Base-by-base conservation (phyloP, 176 grass and related monocot species). In the Saccharum spontaneum region DNA sequence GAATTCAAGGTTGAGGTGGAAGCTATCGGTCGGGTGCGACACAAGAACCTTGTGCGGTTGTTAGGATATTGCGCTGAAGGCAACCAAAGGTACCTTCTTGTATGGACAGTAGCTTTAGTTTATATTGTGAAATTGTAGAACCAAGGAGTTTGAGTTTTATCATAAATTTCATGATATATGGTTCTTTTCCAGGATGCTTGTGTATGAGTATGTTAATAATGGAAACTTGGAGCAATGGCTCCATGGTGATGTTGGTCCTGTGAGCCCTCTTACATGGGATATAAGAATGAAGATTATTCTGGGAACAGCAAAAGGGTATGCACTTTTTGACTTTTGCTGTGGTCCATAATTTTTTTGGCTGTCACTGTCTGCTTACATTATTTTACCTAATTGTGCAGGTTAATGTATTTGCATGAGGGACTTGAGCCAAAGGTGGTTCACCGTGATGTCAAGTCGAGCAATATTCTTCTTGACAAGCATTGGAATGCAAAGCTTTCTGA, bases 1-100 rank as follows among this genome's bases (percentile, higher is more conserved):
- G 97, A 99, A 91, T 99, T 99, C 85, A 99, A 96, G 85, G 93
- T 95, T 69, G 97, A 99, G 86, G 97, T 99, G 12, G 97, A 99
- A 88, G 91, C 97, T 50, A 99, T 99, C 57, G 97, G 97, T 18
- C 88, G 97, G 30, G 97, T 94, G 83, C 91, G 97, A 39, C 97
- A 99, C 89, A 99, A 99, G 82, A 99, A 99, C 81, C 84, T 99
- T 41, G 97, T 94, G 55, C 92, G 91, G 49, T 90, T 99, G 28
- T 85, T 99, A 34, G 97, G 97, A 67, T 99, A 99, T 71, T 95
- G 97, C 48, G 93, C 93, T 69, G 97, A 99, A 87, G 97, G 97
- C 34, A 89, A 91, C 87, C 97, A 94, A 83, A 94, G 97, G 97
- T 99, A 92, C 17, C 57, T 82, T 78, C 74, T 81, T 68, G 17